Evolutionary conservation across 768 basidiomycete species (phyloP).

Genomic region (Leucocoprinus leucothites): DNA sequence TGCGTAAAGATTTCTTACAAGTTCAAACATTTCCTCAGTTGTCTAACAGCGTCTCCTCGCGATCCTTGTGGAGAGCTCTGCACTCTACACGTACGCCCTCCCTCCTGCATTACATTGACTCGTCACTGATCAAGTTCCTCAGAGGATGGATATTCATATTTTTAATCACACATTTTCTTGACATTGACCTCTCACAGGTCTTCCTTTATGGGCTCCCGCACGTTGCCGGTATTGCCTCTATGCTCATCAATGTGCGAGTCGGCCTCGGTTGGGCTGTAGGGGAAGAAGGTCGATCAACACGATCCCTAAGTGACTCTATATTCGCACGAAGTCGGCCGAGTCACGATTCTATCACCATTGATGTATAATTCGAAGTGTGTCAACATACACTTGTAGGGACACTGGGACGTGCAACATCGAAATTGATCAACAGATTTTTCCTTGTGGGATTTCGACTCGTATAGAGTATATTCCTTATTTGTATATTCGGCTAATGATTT

Average conservation of each 20-base stretch:
- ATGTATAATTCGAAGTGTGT: too few relatives aligned
- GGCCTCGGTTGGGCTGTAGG: constrained; percentile 12
- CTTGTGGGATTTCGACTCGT: too few relatives aligned
- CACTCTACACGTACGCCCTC: background rate
- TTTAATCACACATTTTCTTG: background rate
- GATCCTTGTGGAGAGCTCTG: background rate
- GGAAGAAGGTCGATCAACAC: background rate
- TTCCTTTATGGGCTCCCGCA: constrained; percentile 1
- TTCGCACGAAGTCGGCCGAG: too few relatives aligned
- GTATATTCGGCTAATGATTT: too few relatives aligned
- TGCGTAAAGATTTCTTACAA: background rate
- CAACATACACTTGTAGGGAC: too few relatives aligned
- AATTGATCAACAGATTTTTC: too few relatives aligned
- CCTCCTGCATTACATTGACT: background rate
- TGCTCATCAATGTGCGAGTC: constrained; percentile 10
- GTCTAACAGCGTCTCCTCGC: background rate
- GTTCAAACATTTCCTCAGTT: background rate
- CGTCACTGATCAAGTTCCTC: background rate
- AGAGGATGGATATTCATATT: background rate
- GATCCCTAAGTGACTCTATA: background rate
- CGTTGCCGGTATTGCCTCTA: constrained; percentile 5
- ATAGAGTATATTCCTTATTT: too few relatives aligned
- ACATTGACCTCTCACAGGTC: background rate
- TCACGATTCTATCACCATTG: too few relatives aligned
- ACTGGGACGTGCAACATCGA: too few relatives aligned